Percentiles rank a stretch among this genome's conserved stretches.
Conservation (phyloP, 129 eudicot genomes). For the Flaveria ramosissima region DNA sequence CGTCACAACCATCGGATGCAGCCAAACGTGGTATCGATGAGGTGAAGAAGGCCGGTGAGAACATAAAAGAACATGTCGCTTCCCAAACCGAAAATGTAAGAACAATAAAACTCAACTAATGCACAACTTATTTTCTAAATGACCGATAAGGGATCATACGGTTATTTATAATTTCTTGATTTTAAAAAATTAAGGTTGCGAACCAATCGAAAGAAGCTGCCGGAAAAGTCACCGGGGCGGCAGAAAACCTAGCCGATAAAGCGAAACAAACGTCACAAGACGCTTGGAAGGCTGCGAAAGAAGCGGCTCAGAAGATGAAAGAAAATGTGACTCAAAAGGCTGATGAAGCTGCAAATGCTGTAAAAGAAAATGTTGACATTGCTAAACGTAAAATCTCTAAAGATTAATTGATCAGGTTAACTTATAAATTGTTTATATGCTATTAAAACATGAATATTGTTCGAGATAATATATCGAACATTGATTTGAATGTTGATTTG, state of each 20-base stretch:
- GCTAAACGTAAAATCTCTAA: conserved; percentile 43
- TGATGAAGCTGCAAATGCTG: conserved; percentile 42
- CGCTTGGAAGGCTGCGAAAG: conserved; percentile 72
- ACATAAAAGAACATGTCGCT: conserved; percentile 44
- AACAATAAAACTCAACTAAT: neutral
- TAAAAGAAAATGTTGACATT: conserved; percentile 43
- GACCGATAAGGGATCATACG: too few relatives aligned
- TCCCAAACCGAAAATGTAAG: conserved; percentile 51
- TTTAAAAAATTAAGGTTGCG: conserved; percentile 27
- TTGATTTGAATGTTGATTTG: neutral
- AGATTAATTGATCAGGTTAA: neutral
- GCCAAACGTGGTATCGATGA: conserved; percentile 43
- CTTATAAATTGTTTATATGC: neutral
- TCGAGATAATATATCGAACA: neutral
- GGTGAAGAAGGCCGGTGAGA: conserved; percentile 44
- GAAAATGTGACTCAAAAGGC: conserved; percentile 53
- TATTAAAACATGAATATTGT: neutral
- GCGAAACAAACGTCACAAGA: conserved; percentile 61
- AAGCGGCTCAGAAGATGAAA: conserved; percentile 54
- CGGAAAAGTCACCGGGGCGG: conserved; percentile 42
- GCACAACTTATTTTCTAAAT: neutral
- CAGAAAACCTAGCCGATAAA: conserved; percentile 52
- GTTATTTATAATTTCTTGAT: neutral
- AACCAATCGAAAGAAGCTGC: conserved; percentile 53
- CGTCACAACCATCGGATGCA: conserved; percentile 33